These are phyloP conservation scores for Sporothrix brunneoviolacea DNA, from an alignment of 2,329 filamentous ascomycete species.

Conservation along the genomic window DNA sequence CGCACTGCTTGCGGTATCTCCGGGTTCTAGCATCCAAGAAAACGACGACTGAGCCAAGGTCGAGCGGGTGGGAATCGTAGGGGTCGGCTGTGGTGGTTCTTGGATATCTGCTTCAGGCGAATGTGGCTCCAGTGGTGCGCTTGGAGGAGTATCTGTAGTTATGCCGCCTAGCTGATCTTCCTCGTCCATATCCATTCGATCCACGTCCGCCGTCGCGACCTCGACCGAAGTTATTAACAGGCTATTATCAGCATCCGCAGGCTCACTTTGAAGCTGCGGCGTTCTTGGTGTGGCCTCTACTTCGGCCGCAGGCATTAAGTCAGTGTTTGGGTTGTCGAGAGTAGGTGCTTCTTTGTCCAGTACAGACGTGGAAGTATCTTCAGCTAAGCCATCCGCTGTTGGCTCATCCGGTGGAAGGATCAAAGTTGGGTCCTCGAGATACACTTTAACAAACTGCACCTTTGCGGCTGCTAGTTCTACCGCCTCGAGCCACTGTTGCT, in stretches of 20 bases:
- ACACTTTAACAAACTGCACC: constrained; percentile 58
- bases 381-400: constrained; percentile 7
- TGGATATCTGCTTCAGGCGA: too few species aligned
- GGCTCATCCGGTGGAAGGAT: constrained; percentile 23
- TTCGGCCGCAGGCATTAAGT: not conserved
- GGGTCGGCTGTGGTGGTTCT: constrained; percentile 19
- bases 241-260: not conserved
- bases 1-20: constrained; percentile 29
- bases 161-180: not conserved
- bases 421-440: constrained; percentile 46
- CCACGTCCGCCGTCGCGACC: not conserved
- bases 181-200: constrained; percentile 5
- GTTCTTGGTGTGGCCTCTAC: not conserved
- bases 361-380: not conserved
- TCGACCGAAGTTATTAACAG: not conserved
- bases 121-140: too few species aligned
- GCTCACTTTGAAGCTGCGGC: constrained; percentile 1
- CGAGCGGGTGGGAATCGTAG: constrained; percentile 53
- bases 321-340: too few species aligned
- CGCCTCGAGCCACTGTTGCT: constrained; percentile 42
- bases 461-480: constrained; percentile 57
- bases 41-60: constrained; percentile 68
- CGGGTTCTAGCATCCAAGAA: constrained; percentile 70
- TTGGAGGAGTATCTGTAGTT: too few species aligned
- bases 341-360: not conserved